Base-by-base conservation (phyloP, 2,329 filamentous ascomycete genomes). In the Akanthomyces lecanii region DNA sequence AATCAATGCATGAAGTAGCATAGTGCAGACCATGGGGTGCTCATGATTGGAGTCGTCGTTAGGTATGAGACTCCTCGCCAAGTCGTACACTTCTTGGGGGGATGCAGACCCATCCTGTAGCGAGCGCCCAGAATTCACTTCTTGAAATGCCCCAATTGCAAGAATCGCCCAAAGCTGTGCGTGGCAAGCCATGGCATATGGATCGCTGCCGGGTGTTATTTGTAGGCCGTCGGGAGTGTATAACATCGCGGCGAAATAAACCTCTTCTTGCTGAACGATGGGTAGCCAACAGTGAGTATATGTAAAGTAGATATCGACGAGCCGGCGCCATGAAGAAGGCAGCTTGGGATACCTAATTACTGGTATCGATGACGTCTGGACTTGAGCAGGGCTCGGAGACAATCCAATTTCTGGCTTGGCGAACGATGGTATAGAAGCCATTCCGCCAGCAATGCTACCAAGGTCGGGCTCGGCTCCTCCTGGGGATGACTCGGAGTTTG, bases 251-350 rank as follows among this genome's bases (percentile, higher is more conserved):
- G 71, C 78, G 63, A 68, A 79, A 56, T 88, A 76, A 5, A 90
- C 76, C 48, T 82, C 81, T 55, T 88, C 83, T 65, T 87, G 89
- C 66, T 91, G 87, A 12, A 89, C 78, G 30, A 93, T 86, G 0
- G 90, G 90, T 30, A 93, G 80, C 90, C 90, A 93, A 60, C 83
- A 86, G 71, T 92, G 88, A 0, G 87, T 90, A 68, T 90, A 91
- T 1, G 88, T 84, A 64, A 91, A 89, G 71, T 91, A 92, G 5
- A 89, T 81, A 67, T 92, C 88, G 45, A 92, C 76, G 4, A 92
- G 79, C 2, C 81, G 78, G 77, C 80, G 86, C 70, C 81, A 84
- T 69, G 84, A 81, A 18, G 73, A 69, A 18, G 81, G 86, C 0
- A 89, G 75, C 47, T 69, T 74, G 59, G 63, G 57, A 65, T 66